Conservation (phyloP, 2,329 filamentous ascomycete genomes). For the Aspergillus awamori region DNA sequence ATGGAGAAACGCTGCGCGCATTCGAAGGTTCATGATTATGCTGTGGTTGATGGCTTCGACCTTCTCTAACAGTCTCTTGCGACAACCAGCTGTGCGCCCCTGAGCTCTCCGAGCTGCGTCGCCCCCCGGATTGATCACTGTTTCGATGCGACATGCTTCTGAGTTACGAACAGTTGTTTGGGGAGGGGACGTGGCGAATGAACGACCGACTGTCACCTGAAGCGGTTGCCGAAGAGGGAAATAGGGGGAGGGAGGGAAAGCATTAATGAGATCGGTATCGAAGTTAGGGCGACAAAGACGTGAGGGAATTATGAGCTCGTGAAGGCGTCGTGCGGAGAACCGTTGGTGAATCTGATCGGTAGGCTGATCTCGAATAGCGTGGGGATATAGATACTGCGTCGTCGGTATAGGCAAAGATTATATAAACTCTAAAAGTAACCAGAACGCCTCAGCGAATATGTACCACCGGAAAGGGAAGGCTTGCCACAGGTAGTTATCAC, state of each 20-base stretch:
- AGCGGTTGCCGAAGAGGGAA: slow-evolving; percentile 8
- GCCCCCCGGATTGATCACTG: slow-evolving; percentile 35
- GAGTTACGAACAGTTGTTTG: slow-evolving; percentile 14
- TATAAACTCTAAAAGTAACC: slow-evolving; percentile 2
- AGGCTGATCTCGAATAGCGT: slow-evolving; percentile 5
- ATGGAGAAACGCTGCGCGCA: slow-evolving; percentile 32
- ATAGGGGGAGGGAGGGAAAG: slow-evolving; percentile 6
- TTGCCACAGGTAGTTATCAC: slow-evolving; percentile 1
- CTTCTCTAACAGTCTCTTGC: slow-evolving; percentile 43
- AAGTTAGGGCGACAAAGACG: background rate
- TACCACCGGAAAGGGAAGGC: background rate
- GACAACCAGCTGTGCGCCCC: slow-evolving; percentile 43
- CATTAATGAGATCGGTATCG: slow-evolving; percentile 1
- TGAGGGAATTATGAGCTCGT: background rate
- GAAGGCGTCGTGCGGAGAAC: background rate
- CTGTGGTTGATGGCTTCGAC: slow-evolving; percentile 24
- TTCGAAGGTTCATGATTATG: slow-evolving; percentile 27
- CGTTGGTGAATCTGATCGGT: background rate
- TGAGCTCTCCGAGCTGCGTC: slow-evolving; percentile 47
- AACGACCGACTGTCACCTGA: slow-evolving; percentile 18
- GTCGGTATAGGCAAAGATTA: slow-evolving; percentile 1
- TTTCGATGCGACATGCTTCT: slow-evolving; percentile 39
- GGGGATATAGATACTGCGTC: slow-evolving; percentile 6
- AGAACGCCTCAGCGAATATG: background rate
- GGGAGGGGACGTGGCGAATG: background rate